Base-by-base conservation (phyloP, 2,329 filamentous ascomycete genomes). In the Fusarium floridanum region DNA sequence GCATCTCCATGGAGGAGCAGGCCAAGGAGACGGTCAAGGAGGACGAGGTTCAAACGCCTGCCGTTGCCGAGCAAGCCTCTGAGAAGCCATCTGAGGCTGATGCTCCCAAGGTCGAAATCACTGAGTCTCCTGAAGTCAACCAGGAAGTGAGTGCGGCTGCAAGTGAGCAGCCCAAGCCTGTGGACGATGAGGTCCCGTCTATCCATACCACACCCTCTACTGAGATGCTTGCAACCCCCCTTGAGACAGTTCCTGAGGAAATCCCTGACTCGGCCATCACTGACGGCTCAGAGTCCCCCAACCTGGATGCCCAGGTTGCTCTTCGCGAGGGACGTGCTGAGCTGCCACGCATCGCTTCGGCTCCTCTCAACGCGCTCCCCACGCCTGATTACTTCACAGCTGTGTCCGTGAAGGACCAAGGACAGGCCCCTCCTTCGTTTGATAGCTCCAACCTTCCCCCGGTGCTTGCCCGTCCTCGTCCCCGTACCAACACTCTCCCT, bases 241-340 rank as follows among this genome's bases (percentile, higher is more conserved):
- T 77, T 5, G 77, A 75, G 43, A 76, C 76, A 12, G 75, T 78
- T 53, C 66, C 69, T 9, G 76, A 78, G 45, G 77, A 76, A 22
- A 72, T 56, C 27, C 65, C 64, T 41, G 76, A 76, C 24, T 62
- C 73, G 39, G 34, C 56, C 24, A 48, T 57, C 34, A 57, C 53
- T 24, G 55, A 67, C 4, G 61, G 67, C 20, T 69, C 68, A 22
- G 68, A 72, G 32, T 45, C 64, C 14, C 17, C 37, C 9, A 48
- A 63, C 27, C 36, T 45, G n/a, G 50, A 64, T 17, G 43, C 66
- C 24, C 55, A 57, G 12, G 14, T 39, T 43, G 24, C 53, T n/a
- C 24, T 55, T 12, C 24, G 48, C 6, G 76, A 77, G 14, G 61
- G 55, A 12, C 71, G 60, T 29, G 16, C 32, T 27, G 48, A 55